phyloP scores from a whole-genome alignment of 306 rosid genomes.

The Mimosa bimucronata region DNA sequence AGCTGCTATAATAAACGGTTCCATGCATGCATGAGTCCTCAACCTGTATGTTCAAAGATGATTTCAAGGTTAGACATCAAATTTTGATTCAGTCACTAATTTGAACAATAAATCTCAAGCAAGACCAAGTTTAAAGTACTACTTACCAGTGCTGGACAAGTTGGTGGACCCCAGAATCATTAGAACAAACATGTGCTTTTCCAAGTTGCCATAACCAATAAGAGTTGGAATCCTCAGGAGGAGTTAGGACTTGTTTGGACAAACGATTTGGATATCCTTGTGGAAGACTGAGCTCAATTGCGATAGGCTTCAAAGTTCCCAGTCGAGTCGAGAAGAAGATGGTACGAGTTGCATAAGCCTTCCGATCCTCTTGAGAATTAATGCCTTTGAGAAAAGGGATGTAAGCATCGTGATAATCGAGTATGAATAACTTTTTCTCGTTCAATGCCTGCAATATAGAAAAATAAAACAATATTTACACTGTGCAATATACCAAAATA shows the following conservation, averaged over 20 bases:
- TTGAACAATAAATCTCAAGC: background rate
- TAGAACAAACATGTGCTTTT: constrained; percentile 53
- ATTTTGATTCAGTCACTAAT: background rate
- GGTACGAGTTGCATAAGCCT: constrained; percentile 47
- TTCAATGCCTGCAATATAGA: constrained; percentile 35
- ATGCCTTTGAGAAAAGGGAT: constrained; percentile 47
- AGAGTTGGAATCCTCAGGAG: constrained; percentile 47
- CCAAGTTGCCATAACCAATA: constrained; percentile 47
- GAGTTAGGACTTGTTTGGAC: constrained; percentile 46
- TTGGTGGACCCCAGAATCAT: constrained; percentile 44
- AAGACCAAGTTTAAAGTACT: background rate
- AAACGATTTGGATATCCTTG: constrained; percentile 6
- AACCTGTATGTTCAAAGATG: constrained; percentile 32
- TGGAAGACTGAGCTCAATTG: constrained; percentile 44
- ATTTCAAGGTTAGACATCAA: background rate
- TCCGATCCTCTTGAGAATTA: constrained; percentile 37
- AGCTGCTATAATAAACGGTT: constrained; percentile 43
- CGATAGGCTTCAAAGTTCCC: constrained; percentile 47
- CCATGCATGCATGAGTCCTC: constrained; percentile 52
- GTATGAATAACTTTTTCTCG: constrained; percentile 41
- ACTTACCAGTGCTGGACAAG: constrained; percentile 52
- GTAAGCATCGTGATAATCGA: constrained; percentile 46
- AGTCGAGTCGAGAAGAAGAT: background rate
- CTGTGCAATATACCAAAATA: background rate
- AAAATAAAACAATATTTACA: background rate